Base-by-base conservation (phyloP, 75 land plant genomes). In the Cryptomeria japonica region DNA sequence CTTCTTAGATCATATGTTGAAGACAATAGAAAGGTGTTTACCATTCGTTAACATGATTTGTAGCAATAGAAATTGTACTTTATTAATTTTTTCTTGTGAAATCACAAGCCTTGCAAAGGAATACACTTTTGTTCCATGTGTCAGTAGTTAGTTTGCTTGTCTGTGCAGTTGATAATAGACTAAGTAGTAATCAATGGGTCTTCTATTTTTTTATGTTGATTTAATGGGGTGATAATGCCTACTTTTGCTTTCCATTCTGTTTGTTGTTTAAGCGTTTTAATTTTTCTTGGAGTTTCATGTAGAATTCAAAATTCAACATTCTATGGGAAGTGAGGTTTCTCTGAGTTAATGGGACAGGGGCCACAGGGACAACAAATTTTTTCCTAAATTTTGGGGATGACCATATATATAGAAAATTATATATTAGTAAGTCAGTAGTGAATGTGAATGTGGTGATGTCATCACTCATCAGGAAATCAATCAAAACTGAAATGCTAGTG, bases 1-100 rank as follows among this genome's bases (percentile, higher is more conserved):
- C 80, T 95, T 31, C 87, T 90, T 53, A 90, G 96, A 85, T 95
- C 96, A 49, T 95, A 89, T 84, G 87, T 95, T 44, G 96, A 95
- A 88, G 90, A 92, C 77, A 95, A 92, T 38, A 88, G 88, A 86
- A 95, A 90, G 93, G 95, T 92, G 47, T 44, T 28, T 46, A 82
- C 31, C 32, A 82, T 82, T 82, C 47, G 53, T 46, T 82, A 14
- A 44, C 53, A 28, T 46, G 84, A 15, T 82, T 82, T 28, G n/a
- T 46, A 46, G n/a, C 51, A 46, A n/a, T 46, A 9, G 46, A 12
- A 31, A 75, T 32, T 36, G 28, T 2, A 82, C 12, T 41, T 82
- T n/a, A 34, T 32, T 32, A 44, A 41, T 82, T 46, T 32, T n/a
- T 46, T 82, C 14, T 28, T 11, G 32, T n/a, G 32, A 44, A 46